These are phyloP conservation scores for Aureobasidium namibiae DNA, from an alignment of 2,329 filamentous ascomycete species.

Conservation along the genomic window DNA sequence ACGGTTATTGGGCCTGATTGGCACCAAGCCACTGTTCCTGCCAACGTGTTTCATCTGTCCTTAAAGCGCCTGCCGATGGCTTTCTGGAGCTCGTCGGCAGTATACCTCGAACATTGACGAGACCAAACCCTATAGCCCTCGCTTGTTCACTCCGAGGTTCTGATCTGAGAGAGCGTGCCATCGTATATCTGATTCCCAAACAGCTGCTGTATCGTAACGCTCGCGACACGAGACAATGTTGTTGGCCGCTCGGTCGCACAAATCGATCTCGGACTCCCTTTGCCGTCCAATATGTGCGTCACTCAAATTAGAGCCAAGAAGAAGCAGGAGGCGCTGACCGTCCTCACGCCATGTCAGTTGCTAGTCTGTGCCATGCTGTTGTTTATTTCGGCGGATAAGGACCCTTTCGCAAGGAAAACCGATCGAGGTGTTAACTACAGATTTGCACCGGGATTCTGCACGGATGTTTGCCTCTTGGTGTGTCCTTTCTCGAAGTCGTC, in stretches of 20 bases:
- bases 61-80: neutral
- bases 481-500: neutral
- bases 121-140: neutral
- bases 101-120: neutral
- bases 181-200: neutral
- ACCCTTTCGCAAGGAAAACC: neutral
- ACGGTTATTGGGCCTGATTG: conserved; percentile 9
- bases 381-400: neutral
- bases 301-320: conserved; percentile 10
- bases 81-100: neutral
- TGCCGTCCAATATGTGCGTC: conserved; percentile 1
- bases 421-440: neutral
- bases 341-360: conserved; percentile 10
- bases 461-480: neutral
- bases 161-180: neutral
- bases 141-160: neutral
- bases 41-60: conserved; percentile 7
- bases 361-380: neutral
- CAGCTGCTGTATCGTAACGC: neutral
- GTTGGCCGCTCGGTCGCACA: neutral
- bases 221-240: neutral
- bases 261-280: neutral
- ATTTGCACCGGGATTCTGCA: neutral
- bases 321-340: conserved; percentile 4
- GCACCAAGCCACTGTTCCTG: conserved; percentile 11